Base-by-base conservation (phyloP, 2,329 filamentous ascomycete genomes). In the Aspergillus fischeri region DNA sequence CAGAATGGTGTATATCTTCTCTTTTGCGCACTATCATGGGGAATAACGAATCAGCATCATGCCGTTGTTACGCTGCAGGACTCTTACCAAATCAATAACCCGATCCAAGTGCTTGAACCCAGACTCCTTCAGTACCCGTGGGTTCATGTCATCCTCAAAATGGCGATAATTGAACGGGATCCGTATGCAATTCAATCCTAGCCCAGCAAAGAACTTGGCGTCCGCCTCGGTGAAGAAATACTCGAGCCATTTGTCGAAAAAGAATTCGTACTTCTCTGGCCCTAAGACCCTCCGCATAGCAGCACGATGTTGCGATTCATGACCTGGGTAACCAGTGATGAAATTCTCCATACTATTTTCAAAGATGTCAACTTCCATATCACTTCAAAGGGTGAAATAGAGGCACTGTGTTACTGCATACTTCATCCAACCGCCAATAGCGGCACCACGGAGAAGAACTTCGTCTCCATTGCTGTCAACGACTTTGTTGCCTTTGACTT, bases 101-200 rank as follows among this genome's bases (percentile, higher is more conserved):
- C 77, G 72, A 58, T 82, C 77, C 45, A 81, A 60, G 57, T 79
- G 76, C 65, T 79, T 78, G 65, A 81, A 80, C 0, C 79, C 78
- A 6, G 66, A 67, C 51, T 73, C 66, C 58, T 79, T 80, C 44
- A 81, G 57, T 1, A 78, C 74, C 1, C 72, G 67, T 0, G 78
- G 78, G 35, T 79, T 77, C 73, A 77, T 76, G 59, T 78, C 76
- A 62, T 80, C 77, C 55, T 79, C 77, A 52, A 81, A 77, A 64
- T 80, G 78, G 0, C 80, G 78, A 63, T 86, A 85, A 65, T 86
- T 86, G 70, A 87, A 85, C 0, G 84, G 83, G 2, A 87, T 70
- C 0, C 84, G 78, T 2, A 86, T 73, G 65, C 81, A 86, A 66
- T 86, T 86, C 21, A 86, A 70, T 0, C 81, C 81, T 2, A 83